Conservation (phyloP, 352 stramenopile genomes). For the Globisporangium nodosum region DNA sequence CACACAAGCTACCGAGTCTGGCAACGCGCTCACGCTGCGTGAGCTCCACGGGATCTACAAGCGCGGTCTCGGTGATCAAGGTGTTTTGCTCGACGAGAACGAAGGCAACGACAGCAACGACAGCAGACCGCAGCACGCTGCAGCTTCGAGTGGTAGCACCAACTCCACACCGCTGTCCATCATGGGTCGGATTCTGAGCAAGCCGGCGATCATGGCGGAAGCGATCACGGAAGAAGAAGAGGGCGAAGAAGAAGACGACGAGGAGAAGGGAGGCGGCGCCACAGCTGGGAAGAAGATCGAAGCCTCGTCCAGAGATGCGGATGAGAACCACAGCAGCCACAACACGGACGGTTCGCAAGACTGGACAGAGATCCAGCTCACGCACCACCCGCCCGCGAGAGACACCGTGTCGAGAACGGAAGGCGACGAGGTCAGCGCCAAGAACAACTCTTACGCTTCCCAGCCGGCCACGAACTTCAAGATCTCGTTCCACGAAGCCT, state of each 20-base stretch:
- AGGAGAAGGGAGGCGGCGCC: background rate
- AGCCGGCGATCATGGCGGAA: conserved; percentile 20
- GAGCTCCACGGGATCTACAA: conserved; percentile 83
- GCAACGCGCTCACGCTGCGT: conserved; percentile 40
- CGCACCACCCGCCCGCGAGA: conserved; percentile 4
- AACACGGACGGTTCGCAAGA: background rate
- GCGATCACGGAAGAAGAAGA: conserved; percentile 40
- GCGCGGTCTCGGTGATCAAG: conserved; percentile 66
- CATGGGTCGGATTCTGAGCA: conserved; percentile 43
- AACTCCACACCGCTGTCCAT: conserved; percentile 19
- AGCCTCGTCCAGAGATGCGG: background rate
- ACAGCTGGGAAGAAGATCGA: background rate
- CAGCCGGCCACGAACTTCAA: conserved; percentile 6
- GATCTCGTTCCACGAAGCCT: conserved; percentile 43
- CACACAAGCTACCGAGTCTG: background rate
- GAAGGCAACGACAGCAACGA: background rate
- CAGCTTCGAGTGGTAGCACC: background rate
- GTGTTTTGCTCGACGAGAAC: conserved; percentile 44
- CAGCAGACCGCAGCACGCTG: background rate
- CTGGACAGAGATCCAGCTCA: background rate
- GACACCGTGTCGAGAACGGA: conserved; percentile 8
- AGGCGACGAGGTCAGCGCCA: background rate
- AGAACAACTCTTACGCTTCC: conserved; percentile 27
- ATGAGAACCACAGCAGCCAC: conserved; percentile 4
- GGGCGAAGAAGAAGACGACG: conserved; percentile 15